A percentile compares a stretch with the other conserved stretches of the same genome.
Evolutionary conservation across 129 eudicot species (phyloP).

Genomic region (Flaveria robusta): DNA sequence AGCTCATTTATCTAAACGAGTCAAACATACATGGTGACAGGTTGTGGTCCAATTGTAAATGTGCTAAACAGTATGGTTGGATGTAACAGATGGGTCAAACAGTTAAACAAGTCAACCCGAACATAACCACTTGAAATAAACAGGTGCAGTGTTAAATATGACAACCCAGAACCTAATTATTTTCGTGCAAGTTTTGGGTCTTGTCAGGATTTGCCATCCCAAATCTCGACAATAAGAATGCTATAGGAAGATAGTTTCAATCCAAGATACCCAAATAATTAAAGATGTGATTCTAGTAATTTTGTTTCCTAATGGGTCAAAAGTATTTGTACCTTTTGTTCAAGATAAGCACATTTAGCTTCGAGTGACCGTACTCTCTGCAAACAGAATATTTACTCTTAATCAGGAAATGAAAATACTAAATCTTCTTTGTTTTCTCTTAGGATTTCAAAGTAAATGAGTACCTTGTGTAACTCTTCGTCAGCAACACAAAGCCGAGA

Average conservation of each 20-base stretch:
- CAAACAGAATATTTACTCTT: constrained; percentile 5
- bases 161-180: background rate
- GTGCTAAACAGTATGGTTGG: too few species aligned
- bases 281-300: background rate
- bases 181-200: background rate
- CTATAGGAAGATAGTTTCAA: background rate
- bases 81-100: too few species aligned
- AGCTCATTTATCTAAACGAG: too few species aligned
- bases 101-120: background rate
- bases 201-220: background rate
- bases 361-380: constrained; percentile 44
- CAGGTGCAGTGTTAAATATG: background rate
- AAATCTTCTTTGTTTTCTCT: background rate
- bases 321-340: constrained; percentile 33
- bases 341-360: constrained; percentile 38
- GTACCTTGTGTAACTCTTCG: constrained; percentile 74
- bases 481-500: constrained; percentile 62
- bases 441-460: constrained; percentile 3
- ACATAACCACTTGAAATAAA: background rate
- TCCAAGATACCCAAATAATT: background rate
- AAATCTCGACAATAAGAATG: background rate
- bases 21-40: too few species aligned
- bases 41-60: too few species aligned
- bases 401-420: constrained; percentile 7
- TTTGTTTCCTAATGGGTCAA: background rate